phyloP scores from a whole-genome alignment of 257 asterid species.

The Solanum pimpinellifolium region DNA sequence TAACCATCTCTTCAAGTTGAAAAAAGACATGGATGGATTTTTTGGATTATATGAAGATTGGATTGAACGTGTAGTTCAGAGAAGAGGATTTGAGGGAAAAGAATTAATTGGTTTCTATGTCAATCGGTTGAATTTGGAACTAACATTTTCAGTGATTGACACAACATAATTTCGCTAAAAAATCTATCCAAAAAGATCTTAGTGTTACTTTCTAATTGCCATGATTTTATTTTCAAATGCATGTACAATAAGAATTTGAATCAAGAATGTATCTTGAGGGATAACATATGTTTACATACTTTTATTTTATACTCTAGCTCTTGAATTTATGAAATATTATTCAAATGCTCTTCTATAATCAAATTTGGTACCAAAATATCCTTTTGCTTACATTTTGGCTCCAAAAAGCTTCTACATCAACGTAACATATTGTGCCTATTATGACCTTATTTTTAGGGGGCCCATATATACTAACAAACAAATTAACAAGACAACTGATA shows the following conservation, averaged over 20 bases:
- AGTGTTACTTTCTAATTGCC: background rate
- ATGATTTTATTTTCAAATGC: background rate
- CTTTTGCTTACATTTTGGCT: background rate
- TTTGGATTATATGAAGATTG: background rate
- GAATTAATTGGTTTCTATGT: background rate
- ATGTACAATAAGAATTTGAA: background rate
- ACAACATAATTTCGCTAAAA: background rate
- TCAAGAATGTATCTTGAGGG: background rate
- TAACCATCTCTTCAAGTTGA: background rate
- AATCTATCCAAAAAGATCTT: background rate
- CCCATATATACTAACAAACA: too few species aligned
- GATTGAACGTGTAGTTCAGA: background rate
- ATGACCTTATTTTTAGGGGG: background rate
- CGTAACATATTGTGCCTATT: background rate
- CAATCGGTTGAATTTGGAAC: background rate
- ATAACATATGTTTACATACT: background rate
- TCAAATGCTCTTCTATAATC: background rate
- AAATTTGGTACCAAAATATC: rapidly evolving
- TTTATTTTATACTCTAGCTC: background rate
- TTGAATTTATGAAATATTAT: background rate
- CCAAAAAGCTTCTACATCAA: background rate
- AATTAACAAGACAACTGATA: too few species aligned
- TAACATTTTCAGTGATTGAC: background rate
- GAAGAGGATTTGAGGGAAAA: background rate
- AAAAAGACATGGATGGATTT: background rate